Evolutionary conservation across 83 land plant species (phyloP).

Genomic region (Diphasiastrum complanatum): DNA sequence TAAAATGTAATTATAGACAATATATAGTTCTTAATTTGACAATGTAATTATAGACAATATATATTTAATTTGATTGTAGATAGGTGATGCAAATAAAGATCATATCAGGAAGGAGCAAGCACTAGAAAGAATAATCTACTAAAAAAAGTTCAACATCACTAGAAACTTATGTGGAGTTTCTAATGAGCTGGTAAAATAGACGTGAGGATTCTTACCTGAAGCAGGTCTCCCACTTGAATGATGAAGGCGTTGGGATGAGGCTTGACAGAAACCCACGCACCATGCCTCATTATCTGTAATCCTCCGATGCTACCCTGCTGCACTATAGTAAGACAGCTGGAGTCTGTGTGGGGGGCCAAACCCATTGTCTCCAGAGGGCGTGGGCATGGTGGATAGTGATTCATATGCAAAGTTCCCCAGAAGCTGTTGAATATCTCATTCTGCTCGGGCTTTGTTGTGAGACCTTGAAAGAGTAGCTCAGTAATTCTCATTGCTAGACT

Average conservation of each 20-base stretch:
- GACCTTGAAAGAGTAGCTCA: not conserved
- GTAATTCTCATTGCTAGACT: not conserved
- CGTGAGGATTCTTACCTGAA: slow-evolving; percentile 22
- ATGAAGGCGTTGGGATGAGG: slow-evolving; percentile 42
- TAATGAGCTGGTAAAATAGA: no score
- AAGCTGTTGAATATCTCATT: slow-evolving; percentile 14
- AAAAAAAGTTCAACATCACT: no score
- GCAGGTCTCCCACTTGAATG: slow-evolving; percentile 59
- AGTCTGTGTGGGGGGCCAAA: slow-evolving; percentile 65
- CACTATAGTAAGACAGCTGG: slow-evolving; percentile 45
- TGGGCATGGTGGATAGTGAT: slow-evolving; percentile 60
- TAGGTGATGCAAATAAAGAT: no score
- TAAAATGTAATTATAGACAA: no score
- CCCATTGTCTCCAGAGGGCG: slow-evolving; percentile 62
- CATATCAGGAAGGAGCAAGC: no score
- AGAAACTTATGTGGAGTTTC: no score
- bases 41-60: no score
- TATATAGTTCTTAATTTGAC: no score
- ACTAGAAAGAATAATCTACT: no score
- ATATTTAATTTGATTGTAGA: no score
- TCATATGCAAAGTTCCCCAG: slow-evolving; percentile 37
- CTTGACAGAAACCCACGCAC: slow-evolving; percentile 47
- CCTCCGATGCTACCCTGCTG: slow-evolving; percentile 44
- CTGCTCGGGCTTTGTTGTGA: slow-evolving; percentile 21
- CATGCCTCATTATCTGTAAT: slow-evolving; percentile 35